phyloP scores from a whole-genome alignment of 306 rosid genomes.

The Castanospermum australe region DNA sequence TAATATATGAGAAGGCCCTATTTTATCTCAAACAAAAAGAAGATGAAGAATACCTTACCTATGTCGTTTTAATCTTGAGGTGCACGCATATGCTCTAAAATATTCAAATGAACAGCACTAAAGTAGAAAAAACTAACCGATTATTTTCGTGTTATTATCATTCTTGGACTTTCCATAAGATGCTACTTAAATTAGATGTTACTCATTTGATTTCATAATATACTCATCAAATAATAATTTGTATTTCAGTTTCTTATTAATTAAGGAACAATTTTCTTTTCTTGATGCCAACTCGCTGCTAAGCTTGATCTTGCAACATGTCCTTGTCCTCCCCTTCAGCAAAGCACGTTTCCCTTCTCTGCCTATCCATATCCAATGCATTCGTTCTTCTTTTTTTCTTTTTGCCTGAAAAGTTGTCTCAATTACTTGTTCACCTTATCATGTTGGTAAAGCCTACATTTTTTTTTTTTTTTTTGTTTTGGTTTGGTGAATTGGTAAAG shows the following conservation, averaged over 20 bases:
- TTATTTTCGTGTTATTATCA: background rate
- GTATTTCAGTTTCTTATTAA: too few species aligned
- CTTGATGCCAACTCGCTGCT: background rate
- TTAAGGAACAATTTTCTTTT: background rate
- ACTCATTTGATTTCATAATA: too few species aligned
- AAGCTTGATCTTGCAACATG: background rate
- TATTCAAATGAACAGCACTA: background rate
- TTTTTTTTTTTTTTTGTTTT: too few species aligned
- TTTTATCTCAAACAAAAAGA: background rate
- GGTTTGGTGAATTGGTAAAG: too few species aligned
- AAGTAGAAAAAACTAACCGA: background rate
- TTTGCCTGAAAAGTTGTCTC: background rate
- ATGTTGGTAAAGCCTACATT: background rate
- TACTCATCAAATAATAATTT: too few species aligned
- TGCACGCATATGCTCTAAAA: background rate
- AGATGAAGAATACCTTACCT: background rate
- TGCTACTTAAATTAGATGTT: too few species aligned
- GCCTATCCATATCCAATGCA: background rate
- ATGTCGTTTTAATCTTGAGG: background rate
- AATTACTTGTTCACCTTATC: background rate
- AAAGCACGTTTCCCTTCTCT: background rate
- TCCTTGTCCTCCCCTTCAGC: background rate
- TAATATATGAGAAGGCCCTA: background rate
- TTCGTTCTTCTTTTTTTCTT: background rate
- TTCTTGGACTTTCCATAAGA: background rate